These are phyloP conservation scores for Erysimum cheiri DNA, from an alignment of 441 rosid species.

Conservation along the genomic window DNA sequence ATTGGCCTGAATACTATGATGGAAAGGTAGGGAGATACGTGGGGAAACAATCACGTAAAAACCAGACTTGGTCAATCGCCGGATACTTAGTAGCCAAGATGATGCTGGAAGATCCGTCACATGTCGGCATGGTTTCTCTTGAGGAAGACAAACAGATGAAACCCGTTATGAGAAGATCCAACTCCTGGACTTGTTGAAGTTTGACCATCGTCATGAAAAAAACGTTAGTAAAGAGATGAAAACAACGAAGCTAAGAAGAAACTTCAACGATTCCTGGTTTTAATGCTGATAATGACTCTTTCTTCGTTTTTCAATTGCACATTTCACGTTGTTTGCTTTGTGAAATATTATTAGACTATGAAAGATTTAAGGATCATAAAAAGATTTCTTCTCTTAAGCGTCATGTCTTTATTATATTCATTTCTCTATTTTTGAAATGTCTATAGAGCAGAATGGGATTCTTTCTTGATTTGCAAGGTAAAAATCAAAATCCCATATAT, in stretches of 20 bases:
- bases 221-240: conserved; percentile 9
- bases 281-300: conserved; percentile 19
- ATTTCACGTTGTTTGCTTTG: conserved; percentile 28
- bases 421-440: conserved; percentile 12
- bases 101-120: conserved; percentile 97
- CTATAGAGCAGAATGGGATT: background rate
- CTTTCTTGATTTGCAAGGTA: conserved; percentile 42
- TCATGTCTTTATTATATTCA: conserved; percentile 32
- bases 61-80: conserved; percentile 92
- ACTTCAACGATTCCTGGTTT: conserved; percentile 26
- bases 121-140: conserved; percentile 80
- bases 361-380: conserved; percentile 25
- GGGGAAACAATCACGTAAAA: conserved; percentile 83
- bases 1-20: conserved; percentile 93
- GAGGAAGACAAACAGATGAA: conserved; percentile 93
- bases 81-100: conserved; percentile 92
- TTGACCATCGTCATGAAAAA: background rate
- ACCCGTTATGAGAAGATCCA: conserved; percentile 73
- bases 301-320: conserved; percentile 24
- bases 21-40: conserved; percentile 82
- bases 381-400: conserved; percentile 21
- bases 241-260: background rate
- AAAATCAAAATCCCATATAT: background rate
- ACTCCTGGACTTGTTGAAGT: conserved; percentile 73
- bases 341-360: conserved; percentile 35